These are phyloP conservation scores for Fusarium chaquense DNA, from an alignment of 2,329 filamentous ascomycete species.

Conservation along the genomic window DNA sequence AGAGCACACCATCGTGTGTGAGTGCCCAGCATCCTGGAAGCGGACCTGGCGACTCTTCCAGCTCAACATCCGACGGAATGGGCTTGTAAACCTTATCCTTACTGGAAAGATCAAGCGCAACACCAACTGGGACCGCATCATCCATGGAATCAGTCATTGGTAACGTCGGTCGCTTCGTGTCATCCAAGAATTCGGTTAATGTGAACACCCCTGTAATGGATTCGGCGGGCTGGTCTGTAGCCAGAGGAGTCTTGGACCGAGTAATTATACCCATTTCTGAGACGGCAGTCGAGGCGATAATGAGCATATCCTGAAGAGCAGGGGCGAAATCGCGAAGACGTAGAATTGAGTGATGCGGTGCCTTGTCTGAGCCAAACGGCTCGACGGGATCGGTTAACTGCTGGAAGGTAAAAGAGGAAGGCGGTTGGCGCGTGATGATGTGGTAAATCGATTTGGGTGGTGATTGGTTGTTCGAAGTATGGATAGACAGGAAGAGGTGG, in stretches of 20 bases:
- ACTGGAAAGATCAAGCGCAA: slow-evolving; percentile 85
- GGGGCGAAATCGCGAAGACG: slow-evolving; percentile 85
- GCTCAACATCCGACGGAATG: slow-evolving; percentile 79
- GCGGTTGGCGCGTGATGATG: slow-evolving; percentile 76
- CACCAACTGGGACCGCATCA: slow-evolving; percentile 82
- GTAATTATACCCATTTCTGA: slow-evolving; percentile 84
- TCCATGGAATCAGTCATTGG: slow-evolving; percentile 72
- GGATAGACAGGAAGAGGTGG: slow-evolving; percentile 82
- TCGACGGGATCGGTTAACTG: slow-evolving; percentile 80
- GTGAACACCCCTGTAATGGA: slow-evolving; percentile 77
- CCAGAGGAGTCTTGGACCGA: slow-evolving; percentile 76
- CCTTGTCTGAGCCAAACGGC: slow-evolving; percentile 73
- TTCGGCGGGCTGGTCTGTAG: slow-evolving; percentile 69
- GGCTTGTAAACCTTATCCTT: slow-evolving; percentile 83
- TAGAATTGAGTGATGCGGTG: slow-evolving; percentile 81
- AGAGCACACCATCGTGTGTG: slow-evolving; percentile 88
- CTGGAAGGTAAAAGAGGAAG: slow-evolving; percentile 74
- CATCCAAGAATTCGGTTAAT: slow-evolving; percentile 77
- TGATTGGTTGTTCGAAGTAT: slow-evolving; percentile 73
- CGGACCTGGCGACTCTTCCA: slow-evolving; percentile 82
- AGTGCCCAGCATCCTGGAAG: slow-evolving; percentile 86
- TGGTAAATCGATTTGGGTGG: slow-evolving; percentile 79
- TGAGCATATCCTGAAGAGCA: slow-evolving; percentile 81
- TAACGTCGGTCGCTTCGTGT: slow-evolving; percentile 79
- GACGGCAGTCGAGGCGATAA: slow-evolving; percentile 84